Base-by-base conservation (phyloP, 2,329 filamentous ascomycete species). In the Madurella mycetomatis region DNA sequence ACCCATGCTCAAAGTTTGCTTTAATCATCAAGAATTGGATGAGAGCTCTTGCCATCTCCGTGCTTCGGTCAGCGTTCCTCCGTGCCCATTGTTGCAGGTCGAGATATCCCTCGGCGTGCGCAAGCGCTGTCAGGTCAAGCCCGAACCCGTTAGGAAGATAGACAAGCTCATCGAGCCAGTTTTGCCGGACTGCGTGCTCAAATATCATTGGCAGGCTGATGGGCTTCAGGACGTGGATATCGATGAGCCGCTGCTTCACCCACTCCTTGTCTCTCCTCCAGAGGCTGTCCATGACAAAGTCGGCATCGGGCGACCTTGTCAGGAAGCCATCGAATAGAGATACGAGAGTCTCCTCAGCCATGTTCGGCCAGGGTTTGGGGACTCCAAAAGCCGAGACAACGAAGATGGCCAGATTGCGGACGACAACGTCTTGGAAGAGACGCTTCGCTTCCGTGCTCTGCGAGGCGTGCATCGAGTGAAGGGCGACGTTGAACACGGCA, bases 261-360 rank as follows among this genome's bases (percentile, higher is more conserved):
- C 91, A 97, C 17, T 86, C 81, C 61, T 86, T 88, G 67, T 97
- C 90, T 67, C 94, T 91, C 62, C 87, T 86, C 92, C 92, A 97
- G 5, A 96, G 75, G 55, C 90, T 92, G 66, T 96, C 87, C 54
- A 99, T 81, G 13, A 96, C 92, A 59, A 96, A 95, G 61, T 92
- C 86, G 68, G 90, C 88, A 52, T 92, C 83, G 4, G 85, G 80
- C 11, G 90, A 84, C 69, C 92, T 92, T 65, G 85, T 81, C 30
- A 96, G 77, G 67, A 95, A 96, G 11, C 88, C 87, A 49, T 89
- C 85, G 63, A 96, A 92, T 1, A 92, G 76, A 13, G 88, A 87
- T 56, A 83, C 85, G 30, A 92, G 72, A 0, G 88, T 90, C 52
- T 92, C 87, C 34, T 85, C 81, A 25, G 90, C 88, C 70, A 91